Base-by-base conservation (phyloP, 805 yeast species). In the Ogataea corticis region DNA sequence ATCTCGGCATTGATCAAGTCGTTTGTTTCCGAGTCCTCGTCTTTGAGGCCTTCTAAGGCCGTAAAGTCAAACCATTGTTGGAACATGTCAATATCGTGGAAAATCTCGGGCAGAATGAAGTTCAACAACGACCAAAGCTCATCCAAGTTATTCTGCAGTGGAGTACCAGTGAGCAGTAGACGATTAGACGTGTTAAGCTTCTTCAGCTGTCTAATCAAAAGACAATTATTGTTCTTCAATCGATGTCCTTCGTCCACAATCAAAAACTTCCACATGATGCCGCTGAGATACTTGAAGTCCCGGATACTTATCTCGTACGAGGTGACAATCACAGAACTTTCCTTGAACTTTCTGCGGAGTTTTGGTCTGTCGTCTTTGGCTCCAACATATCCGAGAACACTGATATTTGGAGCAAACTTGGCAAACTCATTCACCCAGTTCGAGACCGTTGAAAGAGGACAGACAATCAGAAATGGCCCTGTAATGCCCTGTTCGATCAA, bases 211-310 rank as follows among this genome's bases (percentile, higher is more conserved):
- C 75, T 75, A 41, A 92, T 83, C 49, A 92, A 71, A 53, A 81
- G 70, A 64, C 96, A 87, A 55, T 91, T 81, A 51, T 83, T 76
- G 62, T 92, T 92, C 59, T 92, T 94, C 54, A 92, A 71, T 32
- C 99, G 72, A 65, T 92, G 99, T 6, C 98, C 99, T 66, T 92
- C 99, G 65, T 92, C 99, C 15, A 92, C 96, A 41, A 91, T 85
- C 42, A 92, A 68, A 60, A 81, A 92, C 49, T 82, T 85, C 97
- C 97, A 91, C 18, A 70, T 66, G 10, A 77, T 66, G 2, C 68
- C 62, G 48, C 76, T 70, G 41, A 90, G 70, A 50, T 66, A 73
- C 25, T 68, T 66, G 35, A 81, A 76, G 59, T 94, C 98, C 40
- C 78, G 74, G 37, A 91, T 76, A 1, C 88, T 75, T 12, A 85